Evolutionary conservation across 495 filamentous ascomycete genomes (phyloP).

Genomic region (Acidiella bohemica): DNA sequence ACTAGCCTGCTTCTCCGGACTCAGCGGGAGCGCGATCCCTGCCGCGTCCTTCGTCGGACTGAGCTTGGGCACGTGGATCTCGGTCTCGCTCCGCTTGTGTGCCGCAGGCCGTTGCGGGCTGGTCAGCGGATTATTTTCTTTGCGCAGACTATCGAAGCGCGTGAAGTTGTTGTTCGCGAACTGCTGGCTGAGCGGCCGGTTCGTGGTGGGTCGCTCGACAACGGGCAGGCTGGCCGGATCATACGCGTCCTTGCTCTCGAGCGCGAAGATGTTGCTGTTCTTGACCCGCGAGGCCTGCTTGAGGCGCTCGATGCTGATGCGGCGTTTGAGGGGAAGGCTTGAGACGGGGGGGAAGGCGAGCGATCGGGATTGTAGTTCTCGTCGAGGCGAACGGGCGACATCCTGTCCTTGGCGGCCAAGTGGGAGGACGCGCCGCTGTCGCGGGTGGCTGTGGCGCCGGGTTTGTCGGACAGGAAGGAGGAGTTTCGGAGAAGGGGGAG

Average conservation of each 20-base stretch:
- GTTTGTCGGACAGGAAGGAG: constrained; percentile 11
- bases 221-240: constrained; percentile 64
- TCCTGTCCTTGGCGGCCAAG: constrained; percentile 14
- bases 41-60: constrained; percentile 19
- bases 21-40: constrained; percentile 23
- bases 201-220: constrained; percentile 50
- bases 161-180: constrained; percentile 19
- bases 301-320: constrained; percentile 82
- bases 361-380: constrained; percentile 58
- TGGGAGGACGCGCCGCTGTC: too few relatives aligned
- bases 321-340: constrained; percentile 55
- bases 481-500: constrained; percentile 30
- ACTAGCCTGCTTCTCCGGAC: constrained; percentile 55
- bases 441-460: constrained; percentile 64
- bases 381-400: constrained; percentile 45
- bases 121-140: constrained; percentile 21
- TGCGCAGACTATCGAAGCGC: constrained; percentile 21
- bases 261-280: constrained; percentile 89
- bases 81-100: constrained; percentile 28
- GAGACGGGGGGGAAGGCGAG: constrained; percentile 33
- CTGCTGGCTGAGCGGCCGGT: constrained; percentile 39
- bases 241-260: constrained; percentile 78
- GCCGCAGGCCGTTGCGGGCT: constrained; percentile 16
- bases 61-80: constrained; percentile 26
- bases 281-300: constrained; percentile 89